Percentiles rank a stretch among this genome's conserved stretches.
These are phyloP conservation scores for Berkeleyomyces rouxiae DNA, from an alignment of 2,329 filamentous ascomycete species.

Conservation along the genomic window DNA sequence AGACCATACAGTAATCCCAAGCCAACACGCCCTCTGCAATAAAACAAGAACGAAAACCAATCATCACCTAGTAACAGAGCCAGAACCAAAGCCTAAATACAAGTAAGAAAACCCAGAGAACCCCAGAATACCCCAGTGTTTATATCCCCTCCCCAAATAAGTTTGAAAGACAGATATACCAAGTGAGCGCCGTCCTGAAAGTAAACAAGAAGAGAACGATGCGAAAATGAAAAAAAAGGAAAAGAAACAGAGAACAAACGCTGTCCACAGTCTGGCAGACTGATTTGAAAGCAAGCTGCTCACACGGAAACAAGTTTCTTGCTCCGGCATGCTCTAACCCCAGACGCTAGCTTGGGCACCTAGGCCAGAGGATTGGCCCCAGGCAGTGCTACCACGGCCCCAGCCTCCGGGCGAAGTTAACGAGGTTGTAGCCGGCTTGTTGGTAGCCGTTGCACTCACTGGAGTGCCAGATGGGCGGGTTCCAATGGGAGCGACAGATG, in stretches of 20 bases:
- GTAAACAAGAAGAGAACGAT: neutral
- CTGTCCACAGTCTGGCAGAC: neutral
- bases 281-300: neutral
- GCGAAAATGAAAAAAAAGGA: conserved; percentile 6
- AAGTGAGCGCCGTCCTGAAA: conserved; percentile 6
- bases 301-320: neutral
- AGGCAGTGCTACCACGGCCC: conserved; percentile 67
- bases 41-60: conserved; percentile 1
- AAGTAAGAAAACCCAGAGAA: conserved; percentile 1
- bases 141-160: conserved; percentile 3
- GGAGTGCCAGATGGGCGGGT: conserved; percentile 57
- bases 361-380: conserved; percentile 67
- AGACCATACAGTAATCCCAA: neutral
- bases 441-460: conserved; percentile 29
- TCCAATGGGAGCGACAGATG: conserved; percentile 76
- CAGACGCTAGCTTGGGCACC: conserved; percentile 87
- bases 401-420: conserved; percentile 77
- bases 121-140: neutral
- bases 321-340: conserved; percentile 41
- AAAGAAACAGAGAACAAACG: conserved; percentile 3
- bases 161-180: conserved; percentile 1
- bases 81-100: neutral
- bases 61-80: neutral
- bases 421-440: conserved; percentile 75
- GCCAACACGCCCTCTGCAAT: neutral